These are phyloP conservation scores for Pulveroboletus sp. DNA, from an alignment of 768 basidiomycete species.

Conservation along the genomic window DNA sequence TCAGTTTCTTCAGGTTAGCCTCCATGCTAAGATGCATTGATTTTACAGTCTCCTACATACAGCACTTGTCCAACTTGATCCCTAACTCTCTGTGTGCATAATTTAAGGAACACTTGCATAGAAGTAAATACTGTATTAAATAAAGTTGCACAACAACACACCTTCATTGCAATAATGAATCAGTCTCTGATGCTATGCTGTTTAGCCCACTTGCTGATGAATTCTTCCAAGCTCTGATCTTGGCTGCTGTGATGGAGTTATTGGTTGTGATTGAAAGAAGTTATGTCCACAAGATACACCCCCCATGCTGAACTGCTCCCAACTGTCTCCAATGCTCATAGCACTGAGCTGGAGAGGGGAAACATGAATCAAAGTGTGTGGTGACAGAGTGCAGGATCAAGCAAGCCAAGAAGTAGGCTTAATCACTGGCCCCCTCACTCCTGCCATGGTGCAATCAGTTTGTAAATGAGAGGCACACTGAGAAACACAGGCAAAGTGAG, in stretches of 20 bases:
- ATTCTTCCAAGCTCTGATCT: conserved; percentile 39
- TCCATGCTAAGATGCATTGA: conserved; percentile 39
- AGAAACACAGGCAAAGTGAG: no score
- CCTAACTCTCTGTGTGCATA: conserved; percentile 12
- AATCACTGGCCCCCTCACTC: conserved; percentile 13
- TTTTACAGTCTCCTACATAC: conserved; percentile 48
- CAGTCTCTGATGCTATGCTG: conserved; percentile 40
- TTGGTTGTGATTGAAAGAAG: no score
- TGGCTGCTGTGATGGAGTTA: conserved; percentile 27
- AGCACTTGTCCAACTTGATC: conserved; percentile 33
- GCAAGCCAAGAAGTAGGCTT: conserved; percentile 34
- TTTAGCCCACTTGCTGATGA: conserved; percentile 48
- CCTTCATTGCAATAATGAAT: conserved; percentile 44
- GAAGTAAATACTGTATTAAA: neutral
- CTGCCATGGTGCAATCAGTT: neutral
- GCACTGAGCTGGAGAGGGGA: conserved; percentile 48
- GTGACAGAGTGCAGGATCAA: conserved; percentile 38
- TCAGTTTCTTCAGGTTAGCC: conserved; percentile 22
- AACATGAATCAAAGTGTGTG: conserved; percentile 42
- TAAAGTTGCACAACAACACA: neutral
- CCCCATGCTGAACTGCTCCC: conserved; percentile 32
- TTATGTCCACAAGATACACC: no score
- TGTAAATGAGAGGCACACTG: neutral
- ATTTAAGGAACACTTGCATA: conserved; percentile 23
- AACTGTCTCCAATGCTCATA: conserved; percentile 47